Evolutionary conservation across 805 yeast genomes (phyloP).

Genomic region (Clavispora phyllophila): DNA sequence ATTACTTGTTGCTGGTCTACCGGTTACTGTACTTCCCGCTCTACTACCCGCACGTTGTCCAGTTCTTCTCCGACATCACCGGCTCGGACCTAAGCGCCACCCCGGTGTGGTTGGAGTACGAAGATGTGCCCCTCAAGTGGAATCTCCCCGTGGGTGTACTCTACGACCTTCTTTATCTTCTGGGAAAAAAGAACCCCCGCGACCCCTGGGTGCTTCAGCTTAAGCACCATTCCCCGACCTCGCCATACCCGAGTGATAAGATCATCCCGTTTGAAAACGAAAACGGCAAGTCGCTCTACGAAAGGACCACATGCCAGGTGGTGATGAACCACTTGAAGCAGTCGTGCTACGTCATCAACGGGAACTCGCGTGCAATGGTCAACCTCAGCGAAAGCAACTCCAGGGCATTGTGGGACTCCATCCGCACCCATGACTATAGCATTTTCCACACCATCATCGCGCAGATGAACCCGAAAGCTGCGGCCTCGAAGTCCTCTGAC

Average conservation of each 20-base stretch:
- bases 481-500: slow-evolving; percentile 2
- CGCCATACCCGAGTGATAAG: slow-evolving; percentile 23
- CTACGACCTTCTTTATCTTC: slow-evolving; percentile 48
- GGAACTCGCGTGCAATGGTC: slow-evolving; percentile 81
- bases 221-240: slow-evolving; percentile 4
- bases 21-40: slow-evolving; percentile 54
- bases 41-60: slow-evolving; percentile 30
- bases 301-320: slow-evolving; percentile 37
- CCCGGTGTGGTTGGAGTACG: slow-evolving; percentile 62
- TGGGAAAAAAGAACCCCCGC: slow-evolving; percentile 41
- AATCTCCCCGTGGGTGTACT: slow-evolving; percentile 69
- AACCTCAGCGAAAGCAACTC: slow-evolving; percentile 61
- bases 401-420: slow-evolving; percentile 50
- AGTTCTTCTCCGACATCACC: slow-evolving; percentile 29
- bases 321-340: slow-evolving; percentile 84
- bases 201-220: slow-evolving; percentile 37
- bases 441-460: slow-evolving; percentile 20
- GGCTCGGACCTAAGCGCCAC: slow-evolving; percentile 2
- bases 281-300: slow-evolving; percentile 17
- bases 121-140: slow-evolving; percentile 67
- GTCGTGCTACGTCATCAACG: slow-evolving; percentile 67
- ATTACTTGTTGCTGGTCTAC: slow-evolving; percentile 18
- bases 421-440: slow-evolving; percentile 30
- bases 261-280: slow-evolving; percentile 26
- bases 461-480: slow-evolving; percentile 13